Conservation (phyloP, 2,329 filamentous ascomycete genomes). For the Nigrospora osmanthi region DNA sequence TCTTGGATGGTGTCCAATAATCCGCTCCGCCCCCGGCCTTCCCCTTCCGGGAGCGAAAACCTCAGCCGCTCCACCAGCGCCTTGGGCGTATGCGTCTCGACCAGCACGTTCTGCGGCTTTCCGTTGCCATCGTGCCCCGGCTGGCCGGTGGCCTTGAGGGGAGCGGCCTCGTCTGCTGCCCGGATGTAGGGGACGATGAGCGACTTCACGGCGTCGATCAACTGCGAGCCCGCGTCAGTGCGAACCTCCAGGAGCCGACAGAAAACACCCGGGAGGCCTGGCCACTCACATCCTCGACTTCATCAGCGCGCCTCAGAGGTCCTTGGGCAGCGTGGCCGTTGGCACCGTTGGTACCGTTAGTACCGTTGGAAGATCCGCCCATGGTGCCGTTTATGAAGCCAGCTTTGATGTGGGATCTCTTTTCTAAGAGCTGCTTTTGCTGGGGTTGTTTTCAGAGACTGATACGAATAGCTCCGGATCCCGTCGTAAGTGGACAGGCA, state of each 20-base stretch:
- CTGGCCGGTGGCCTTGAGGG: slow-evolving; percentile 44
- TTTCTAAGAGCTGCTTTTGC: no score
- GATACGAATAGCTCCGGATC: no score
- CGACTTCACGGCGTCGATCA: slow-evolving; percentile 58
- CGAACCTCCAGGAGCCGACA: no score
- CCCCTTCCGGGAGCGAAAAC: slow-evolving; percentile 47
- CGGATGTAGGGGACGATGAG: slow-evolving; percentile 65
- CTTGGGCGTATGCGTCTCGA: slow-evolving; percentile 54
- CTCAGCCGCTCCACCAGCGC: slow-evolving; percentile 47
- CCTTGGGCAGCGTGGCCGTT: neutral
- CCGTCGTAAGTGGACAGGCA: no score
- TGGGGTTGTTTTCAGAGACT: no score
- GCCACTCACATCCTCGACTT: slow-evolving; percentile 36
- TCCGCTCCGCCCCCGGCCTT: slow-evolving; percentile 61
- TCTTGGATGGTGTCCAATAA: slow-evolving; percentile 63
- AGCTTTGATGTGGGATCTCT: no score
- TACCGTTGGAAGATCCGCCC: neutral
- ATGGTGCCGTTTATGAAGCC: neutral
- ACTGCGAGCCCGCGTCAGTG: slow-evolving; percentile 32
- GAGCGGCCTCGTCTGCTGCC: slow-evolving; percentile 56
- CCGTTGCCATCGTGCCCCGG: slow-evolving; percentile 29
- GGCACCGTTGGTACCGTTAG: neutral
- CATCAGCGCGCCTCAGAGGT: slow-evolving; percentile 29
- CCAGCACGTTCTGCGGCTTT: slow-evolving; percentile 46
- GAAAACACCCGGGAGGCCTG: no score